These are phyloP conservation scores for Daedaleopsis sinensis DNA, from an alignment of 768 basidiomycete genomes.

Conservation along the genomic window DNA sequence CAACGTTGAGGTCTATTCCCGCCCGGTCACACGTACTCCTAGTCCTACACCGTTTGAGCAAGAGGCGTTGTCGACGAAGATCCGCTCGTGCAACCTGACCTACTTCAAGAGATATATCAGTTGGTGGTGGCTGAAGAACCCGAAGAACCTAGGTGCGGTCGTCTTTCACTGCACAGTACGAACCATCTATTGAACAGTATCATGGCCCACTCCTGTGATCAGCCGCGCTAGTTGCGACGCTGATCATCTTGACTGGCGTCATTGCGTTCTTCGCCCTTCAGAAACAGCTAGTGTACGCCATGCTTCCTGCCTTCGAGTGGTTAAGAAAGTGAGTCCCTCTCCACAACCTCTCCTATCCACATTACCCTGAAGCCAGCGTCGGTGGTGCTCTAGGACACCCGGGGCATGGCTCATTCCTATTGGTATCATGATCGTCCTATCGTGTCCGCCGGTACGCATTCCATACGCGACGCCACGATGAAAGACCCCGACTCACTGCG, in stretches of 20 bases:
- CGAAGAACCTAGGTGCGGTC: not conserved
- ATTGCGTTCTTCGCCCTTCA: not conserved
- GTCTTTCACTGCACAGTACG: not conserved
- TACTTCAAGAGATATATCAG: not conserved
- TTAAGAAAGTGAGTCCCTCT: not conserved
- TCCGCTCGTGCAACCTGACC: not conserved
- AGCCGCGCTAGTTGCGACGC: not conserved
- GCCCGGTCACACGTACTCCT: conserved; percentile 29
- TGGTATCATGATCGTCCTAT: conserved; percentile 43
- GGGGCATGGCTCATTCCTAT: conserved; percentile 47
- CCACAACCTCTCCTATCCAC: no score
- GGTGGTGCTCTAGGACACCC: conserved; percentile 20
- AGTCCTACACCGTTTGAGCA: conserved; percentile 37
- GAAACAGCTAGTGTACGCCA: not conserved
- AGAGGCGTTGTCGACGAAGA: conserved; percentile 24
- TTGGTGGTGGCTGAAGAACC: not conserved
- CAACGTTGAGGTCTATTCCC: conserved; percentile 15
- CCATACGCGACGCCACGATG: not conserved
- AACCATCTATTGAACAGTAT: not conserved
- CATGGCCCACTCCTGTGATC: not conserved
- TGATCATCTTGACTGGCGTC: not conserved
- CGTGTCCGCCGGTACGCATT: conserved; percentile 37
- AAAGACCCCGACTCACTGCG: not conserved
- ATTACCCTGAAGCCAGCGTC: no score
- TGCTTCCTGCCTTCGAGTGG: not conserved